Conservation (phyloP, 345 rosid genomes). For the Capsella bursapastoris region DNA sequence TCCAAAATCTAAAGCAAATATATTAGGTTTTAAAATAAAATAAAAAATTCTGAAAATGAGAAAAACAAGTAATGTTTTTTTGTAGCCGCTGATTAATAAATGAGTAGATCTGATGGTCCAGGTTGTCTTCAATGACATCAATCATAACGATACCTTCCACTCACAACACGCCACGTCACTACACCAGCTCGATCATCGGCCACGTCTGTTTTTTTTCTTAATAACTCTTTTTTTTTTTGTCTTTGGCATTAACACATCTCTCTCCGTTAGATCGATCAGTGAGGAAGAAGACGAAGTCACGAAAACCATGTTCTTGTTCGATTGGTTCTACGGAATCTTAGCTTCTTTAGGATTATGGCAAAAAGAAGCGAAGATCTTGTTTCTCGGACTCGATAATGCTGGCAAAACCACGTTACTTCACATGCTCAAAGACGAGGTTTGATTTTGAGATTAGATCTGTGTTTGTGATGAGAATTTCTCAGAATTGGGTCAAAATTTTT, state of each 20-base stretch:
- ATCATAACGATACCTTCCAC: not conserved
- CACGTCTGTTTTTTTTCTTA: constrained; percentile 17
- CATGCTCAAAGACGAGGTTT: constrained; percentile 85
- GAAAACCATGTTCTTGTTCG: constrained; percentile 64
- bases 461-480: not conserved
- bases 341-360: constrained; percentile 82
- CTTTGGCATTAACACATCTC: not conserved
- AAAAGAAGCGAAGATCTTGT: constrained; percentile 85
- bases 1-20: too few species aligned
- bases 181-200: constrained; percentile 35
- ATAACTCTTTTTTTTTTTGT: not conserved
- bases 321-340: constrained; percentile 80
- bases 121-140: constrained; percentile 14
- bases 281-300: not conserved
- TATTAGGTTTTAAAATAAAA: too few species aligned
- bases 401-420: constrained; percentile 87
- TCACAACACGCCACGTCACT: constrained; percentile 35
- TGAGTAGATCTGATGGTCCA: constrained; percentile 31
- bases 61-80: not conserved
- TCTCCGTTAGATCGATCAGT: constrained; percentile 9
- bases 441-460: constrained; percentile 2
- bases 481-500: not conserved
- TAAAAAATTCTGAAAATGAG: too few species aligned
- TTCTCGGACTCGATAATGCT: constrained; percentile 83
- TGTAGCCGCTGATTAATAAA: constrained; percentile 19